phyloP scores from a whole-genome alignment of 108 stramenopile genomes.

The Epipyxis sp. region DNA sequence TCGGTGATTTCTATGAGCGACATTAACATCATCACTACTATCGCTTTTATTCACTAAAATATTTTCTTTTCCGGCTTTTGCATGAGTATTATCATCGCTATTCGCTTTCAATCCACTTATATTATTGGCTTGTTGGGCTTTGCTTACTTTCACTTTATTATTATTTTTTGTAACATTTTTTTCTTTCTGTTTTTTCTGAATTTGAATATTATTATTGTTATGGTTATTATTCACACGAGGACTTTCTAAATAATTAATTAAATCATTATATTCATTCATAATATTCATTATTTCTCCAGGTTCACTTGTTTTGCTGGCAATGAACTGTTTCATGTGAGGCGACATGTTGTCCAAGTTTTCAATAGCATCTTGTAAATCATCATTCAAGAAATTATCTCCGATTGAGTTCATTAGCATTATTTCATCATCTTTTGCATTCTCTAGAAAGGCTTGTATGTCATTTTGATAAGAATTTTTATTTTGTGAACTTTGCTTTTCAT shows the following conservation, averaged over 20 bases:
- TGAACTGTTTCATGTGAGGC: neutral
- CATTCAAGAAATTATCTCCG: neutral
- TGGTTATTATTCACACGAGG: slow-evolving; percentile 7
- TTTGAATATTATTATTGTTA: neutral
- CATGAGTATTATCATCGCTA: neutral
- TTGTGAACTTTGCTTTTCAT: neutral
- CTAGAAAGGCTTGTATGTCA: neutral
- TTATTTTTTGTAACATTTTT: neutral
- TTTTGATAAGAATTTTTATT: too few species aligned
- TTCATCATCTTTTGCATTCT: slow-evolving; percentile 11
- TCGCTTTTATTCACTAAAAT: too few species aligned
- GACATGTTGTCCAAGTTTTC: neutral
- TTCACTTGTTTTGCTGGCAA: neutral
- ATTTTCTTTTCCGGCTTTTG: neutral
- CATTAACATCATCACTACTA: too few species aligned
- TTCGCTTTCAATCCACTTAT: too few species aligned
- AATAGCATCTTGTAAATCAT: neutral
- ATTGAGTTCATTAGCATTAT: neutral
- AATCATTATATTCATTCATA: neutral
- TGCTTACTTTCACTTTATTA: too few species aligned
- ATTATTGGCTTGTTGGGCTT: neutral
- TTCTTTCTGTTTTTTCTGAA: neutral
- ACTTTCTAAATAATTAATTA: neutral
- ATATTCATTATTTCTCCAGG: neutral
- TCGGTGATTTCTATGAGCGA: too few species aligned